Conservation (phyloP, 345 rosid genomes). For the Firmiana major region DNA sequence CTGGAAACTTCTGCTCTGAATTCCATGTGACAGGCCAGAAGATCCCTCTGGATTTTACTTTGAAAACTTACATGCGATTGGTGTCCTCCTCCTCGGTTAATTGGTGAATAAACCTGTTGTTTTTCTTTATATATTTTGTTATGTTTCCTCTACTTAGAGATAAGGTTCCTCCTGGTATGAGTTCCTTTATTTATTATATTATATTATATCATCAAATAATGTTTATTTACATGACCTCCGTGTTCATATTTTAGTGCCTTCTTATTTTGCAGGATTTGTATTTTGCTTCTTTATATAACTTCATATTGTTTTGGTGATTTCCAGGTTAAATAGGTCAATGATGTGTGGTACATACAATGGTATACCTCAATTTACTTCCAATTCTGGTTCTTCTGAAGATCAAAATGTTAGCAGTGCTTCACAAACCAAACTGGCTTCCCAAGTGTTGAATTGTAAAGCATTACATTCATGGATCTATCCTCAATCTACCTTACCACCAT, state of each 20-base stretch:
- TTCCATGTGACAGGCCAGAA: conserved; percentile 48
- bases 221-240: neutral
- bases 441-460: conserved; percentile 41
- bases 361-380: conserved; percentile 34
- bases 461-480: conserved; percentile 94
- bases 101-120: conserved; percentile 46
- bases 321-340: conserved; percentile 67
- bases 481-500: conserved; percentile 75
- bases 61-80: conserved; percentile 71
- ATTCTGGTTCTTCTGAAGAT: conserved; percentile 28
- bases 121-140: neutral
- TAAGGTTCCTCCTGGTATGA: neutral
- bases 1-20: conserved; percentile 47
- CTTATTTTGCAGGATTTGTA: neutral
- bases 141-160: conserved; percentile 15
- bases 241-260: neutral
- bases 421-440: conserved; percentile 36
- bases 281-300: conserved; percentile 4
- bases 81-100: conserved; percentile 56
- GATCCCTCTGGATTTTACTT: conserved; percentile 79
- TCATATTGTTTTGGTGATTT: conserved; percentile 19
- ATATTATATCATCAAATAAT: neutral
- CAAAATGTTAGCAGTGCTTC: conserved; percentile 22
- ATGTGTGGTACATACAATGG: conserved; percentile 46
- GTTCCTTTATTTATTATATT: neutral